phyloP scores from a whole-genome alignment of 2,329 filamentous ascomycete species.

The Penicillium sp. region DNA sequence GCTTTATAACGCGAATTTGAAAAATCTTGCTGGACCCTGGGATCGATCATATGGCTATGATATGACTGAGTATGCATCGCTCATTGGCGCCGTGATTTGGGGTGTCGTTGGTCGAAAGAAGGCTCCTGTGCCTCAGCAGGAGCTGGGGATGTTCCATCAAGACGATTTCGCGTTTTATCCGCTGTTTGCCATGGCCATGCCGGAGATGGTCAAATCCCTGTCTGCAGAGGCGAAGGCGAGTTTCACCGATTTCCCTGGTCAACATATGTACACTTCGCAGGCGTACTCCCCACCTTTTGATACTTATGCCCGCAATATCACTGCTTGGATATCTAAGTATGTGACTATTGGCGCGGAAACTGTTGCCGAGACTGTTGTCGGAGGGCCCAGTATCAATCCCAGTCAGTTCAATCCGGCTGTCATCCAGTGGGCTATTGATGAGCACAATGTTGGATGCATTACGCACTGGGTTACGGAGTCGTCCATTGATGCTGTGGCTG shows the following conservation, averaged over 20 bases:
- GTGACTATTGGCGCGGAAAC: constrained; percentile 60
- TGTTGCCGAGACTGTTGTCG: constrained; percentile 54
- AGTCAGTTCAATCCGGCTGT: constrained; percentile 58
- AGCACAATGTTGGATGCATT: constrained; percentile 22
- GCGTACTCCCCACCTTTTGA: constrained; percentile 60
- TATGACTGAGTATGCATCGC: constrained; percentile 59
- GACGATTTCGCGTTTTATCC: constrained; percentile 59
- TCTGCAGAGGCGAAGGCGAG: constrained; percentile 50
- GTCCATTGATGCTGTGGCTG: constrained; percentile 43
- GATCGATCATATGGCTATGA: constrained; percentile 62
- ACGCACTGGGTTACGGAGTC: constrained; percentile 42
- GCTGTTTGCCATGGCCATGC: constrained; percentile 48
- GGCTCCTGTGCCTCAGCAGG: constrained; percentile 31
- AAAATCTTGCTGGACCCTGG: constrained; percentile 62
- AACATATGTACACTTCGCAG: constrained; percentile 52
- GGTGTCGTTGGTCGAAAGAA: constrained; percentile 38
- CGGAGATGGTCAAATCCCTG: constrained; percentile 31
- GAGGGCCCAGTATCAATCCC: constrained; percentile 52
- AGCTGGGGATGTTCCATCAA: constrained; percentile 56
- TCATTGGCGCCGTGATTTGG: constrained; percentile 60
- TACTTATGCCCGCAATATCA: constrained; percentile 55
- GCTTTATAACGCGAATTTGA: constrained; percentile 57
- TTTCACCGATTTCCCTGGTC: constrained; percentile 50
- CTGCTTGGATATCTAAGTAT: constrained; percentile 54
- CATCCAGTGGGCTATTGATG: constrained; percentile 54